Evolutionary conservation across 129 eudicot species (phyloP), one percentile per base, ranked within the genome.

Genomic region (Chrysanthemum makinoi): DNA sequence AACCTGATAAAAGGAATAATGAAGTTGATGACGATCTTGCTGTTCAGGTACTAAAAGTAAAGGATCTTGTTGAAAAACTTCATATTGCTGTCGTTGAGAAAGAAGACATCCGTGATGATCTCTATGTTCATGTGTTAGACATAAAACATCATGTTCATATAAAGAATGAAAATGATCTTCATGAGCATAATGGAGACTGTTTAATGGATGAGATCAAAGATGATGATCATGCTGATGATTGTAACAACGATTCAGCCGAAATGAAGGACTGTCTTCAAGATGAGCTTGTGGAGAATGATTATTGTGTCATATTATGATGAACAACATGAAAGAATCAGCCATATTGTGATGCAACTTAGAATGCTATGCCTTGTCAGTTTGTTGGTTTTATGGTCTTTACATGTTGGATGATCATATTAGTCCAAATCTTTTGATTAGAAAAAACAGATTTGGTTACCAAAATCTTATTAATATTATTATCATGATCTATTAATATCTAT

Each of bases 121-220:
- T 65, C 13, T 17, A 44, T 44, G 69, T 9, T 65, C 55, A 17
- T 9, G 7, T 18, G 52, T 17, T 65, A 46, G 69, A 66, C 5
- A 17, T 12, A 56, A 66, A 47, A 22, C 15, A 20, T 24, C 71
- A 66, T 19, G 71, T 20, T 66, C 71, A 48, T 11, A 47, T 9
- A 22, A 15, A 66, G 12, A 20, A 66, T 66, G 59, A 51, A 2
- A 33, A 68, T 65, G 55, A 5, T 13, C 18, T 8, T 63, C 19
- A 63, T 13, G 19, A 61, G 12, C 66, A 10, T 57, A 57, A 26
- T 2, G 9, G 19, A 8, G 17, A 14, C 13, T 22, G 22, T 64
- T 5, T 64, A 35, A 33, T 64, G 50, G 52, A 64, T 64, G 52
- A 11, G 10, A 64, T 64, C 22, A 39, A 39, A 64, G 51, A 68